Base-by-base conservation (phyloP, 495 filamentous ascomycete genomes). In the Podospora anserina region DNA sequence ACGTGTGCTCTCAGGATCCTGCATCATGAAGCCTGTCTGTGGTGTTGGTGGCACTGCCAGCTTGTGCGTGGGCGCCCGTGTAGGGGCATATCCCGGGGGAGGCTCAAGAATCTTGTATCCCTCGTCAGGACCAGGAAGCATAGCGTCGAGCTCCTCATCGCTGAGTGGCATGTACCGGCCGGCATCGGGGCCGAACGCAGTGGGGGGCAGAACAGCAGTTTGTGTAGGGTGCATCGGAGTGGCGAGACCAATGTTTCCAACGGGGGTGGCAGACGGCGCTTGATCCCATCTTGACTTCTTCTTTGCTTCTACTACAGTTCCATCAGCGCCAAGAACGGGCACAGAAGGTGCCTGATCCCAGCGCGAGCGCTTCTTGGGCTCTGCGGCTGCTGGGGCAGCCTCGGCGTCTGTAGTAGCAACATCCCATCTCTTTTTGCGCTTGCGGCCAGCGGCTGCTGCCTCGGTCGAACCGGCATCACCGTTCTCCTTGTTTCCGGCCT, bases 341-440 rank as follows among this genome's bases (percentile, higher is more conserved):
- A 91, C 84, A 11, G 87, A 87, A 19, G 92, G 92, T 23, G 94
- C 89, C 75, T 94, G 86, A 74, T 97, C 94, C 94, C 95, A 98
- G 74, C 94, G 85, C 28, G 94, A 97, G 65, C 89, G 82, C 76
- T 88, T 89, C 78, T 92, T 91, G 59, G 86, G 78, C 78, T 90
- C 91, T 23, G 85, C 77, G 54, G 71, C 32, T 2, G 71, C 64
- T 2, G 74, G 57, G 23, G 73, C 59, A 57, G 82, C 77, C 55
- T 85, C 75, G 16, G 83, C 78, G 26, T 83, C 82, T 3, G 84
- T 82, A 32, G 87, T 78, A 16, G 83, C 80, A 20, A 93, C 86
- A 82, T 97, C 94, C 95, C 95, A 98, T 75, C 95, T 85, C 82
- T 95, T 93, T 84, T 96, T 97, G 71, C 92, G 88, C 84, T 94